Evolutionary conservation across 1,284 basidiomycete genomes (phyloP), one percentile per base, ranked within the genome.

Genomic region (Tilletia walkeri): DNA sequence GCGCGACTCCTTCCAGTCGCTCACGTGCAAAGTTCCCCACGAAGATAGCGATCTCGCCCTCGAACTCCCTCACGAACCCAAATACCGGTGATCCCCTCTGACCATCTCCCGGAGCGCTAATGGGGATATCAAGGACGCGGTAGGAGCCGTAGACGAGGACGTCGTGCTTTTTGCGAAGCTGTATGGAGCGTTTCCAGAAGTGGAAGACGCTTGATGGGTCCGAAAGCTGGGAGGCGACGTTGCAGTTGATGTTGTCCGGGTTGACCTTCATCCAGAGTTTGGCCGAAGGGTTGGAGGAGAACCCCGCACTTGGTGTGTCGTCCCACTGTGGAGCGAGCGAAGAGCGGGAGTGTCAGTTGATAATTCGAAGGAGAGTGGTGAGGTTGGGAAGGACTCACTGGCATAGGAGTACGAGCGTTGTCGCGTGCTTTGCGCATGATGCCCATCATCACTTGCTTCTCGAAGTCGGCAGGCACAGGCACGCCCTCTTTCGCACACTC

Each of bases 221-320:
- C 0, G 80, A 73, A 9, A 86, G 67, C 80, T 91, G 88, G 4
- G 81, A 83, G 1, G 82, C 85, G 7, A 86, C 89, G 78, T 92
- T 92, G 87, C 89, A 90, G 36, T 2, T 24, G 2, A 83, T 76
- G 18, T 71, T 73, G 76, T 91, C 89, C 56, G 90, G 89, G 76
- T 91, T 89, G 9, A 90, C 88, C 14, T 89, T 86, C 90, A 92
- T 92, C 91, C 90, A 92, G 0, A 91, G 89, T 14, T 84, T 86
- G 2, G 71, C 76, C 36, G 71, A 75, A 20, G 71, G 70, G n/a
- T 87, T 88, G 0, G 86, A 86, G 3, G 88, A 88, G 82, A 92
- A 92, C 0, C 91, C 91, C 0, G 86, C 89, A 70, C 91, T 85
- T 4, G 84, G 59, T 0, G 84, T 84, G 3, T 84, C 76, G 70